Conservation (phyloP, 768 basidiomycete species). For the Suillus subalutaceus region DNA sequence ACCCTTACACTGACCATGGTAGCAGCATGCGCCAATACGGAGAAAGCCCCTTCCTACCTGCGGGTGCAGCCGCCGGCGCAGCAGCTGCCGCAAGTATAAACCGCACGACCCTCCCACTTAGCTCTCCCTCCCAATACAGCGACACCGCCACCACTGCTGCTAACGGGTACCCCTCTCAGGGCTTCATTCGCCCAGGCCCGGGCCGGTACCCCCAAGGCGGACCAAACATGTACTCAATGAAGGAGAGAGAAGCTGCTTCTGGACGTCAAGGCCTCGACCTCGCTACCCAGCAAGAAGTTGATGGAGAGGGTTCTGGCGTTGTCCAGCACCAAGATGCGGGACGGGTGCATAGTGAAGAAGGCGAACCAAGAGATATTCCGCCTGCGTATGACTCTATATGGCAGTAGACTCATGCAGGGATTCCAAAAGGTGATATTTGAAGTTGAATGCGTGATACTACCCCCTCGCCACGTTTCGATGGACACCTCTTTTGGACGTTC, state of each 20-base stretch:
- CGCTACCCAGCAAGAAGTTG: background rate
- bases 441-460: constrained; percentile 4
- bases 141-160: constrained; percentile 6
- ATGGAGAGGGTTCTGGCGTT: background rate
- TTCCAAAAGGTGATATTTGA: background rate
- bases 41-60: constrained; percentile 12
- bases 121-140: constrained; percentile 16
- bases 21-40: constrained; percentile 29
- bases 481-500: background rate
- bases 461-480: background rate
- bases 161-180: constrained; percentile 14
- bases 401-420: background rate
- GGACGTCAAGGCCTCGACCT: background rate
- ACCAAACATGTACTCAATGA: background rate
- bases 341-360: background rate
- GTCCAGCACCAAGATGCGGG: background rate
- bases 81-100: constrained; percentile 2
- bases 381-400: background rate
- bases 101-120: constrained; percentile 4
- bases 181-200: background rate
- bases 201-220: too few relatives aligned
- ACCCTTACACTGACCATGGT: constrained; percentile 23
- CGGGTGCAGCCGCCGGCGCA: constrained; percentile 3
- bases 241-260: background rate
- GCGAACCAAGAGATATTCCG: background rate